A percentile compares a stretch with the other conserved stretches of the same genome.
Evolutionary conservation across 2,329 filamentous ascomycete species (phyloP).

Genomic region (Verticillium albo-atrum): DNA sequence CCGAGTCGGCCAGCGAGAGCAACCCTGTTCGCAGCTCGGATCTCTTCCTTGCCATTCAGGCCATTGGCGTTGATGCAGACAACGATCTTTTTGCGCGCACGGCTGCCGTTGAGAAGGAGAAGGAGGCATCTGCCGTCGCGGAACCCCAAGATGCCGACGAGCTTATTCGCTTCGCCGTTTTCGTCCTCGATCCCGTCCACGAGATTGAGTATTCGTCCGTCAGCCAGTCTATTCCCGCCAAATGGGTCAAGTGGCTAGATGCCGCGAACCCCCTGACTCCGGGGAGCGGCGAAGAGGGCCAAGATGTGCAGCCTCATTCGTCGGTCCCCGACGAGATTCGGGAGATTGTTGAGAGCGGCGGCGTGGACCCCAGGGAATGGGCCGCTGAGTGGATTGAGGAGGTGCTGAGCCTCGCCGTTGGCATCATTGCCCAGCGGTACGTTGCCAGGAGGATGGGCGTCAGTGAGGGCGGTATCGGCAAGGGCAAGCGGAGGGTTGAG

Average conservation of each 20-base stretch:
- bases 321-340: constrained; percentile 75
- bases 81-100: constrained; percentile 63
- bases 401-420: constrained; percentile 69
- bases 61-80: constrained; percentile 63
- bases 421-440: constrained; percentile 89
- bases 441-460: constrained; percentile 95
- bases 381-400: constrained; percentile 97
- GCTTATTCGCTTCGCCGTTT: constrained; percentile 69
- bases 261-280: constrained; percentile 57
- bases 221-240: constrained; percentile 76
- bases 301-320: constrained; percentile 15
- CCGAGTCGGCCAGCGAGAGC: constrained; percentile 71
- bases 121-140: constrained; percentile 47
- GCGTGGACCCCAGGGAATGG: constrained; percentile 93
- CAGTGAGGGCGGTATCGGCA: constrained; percentile 67
- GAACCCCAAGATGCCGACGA: constrained; percentile 53
- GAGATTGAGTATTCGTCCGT: constrained; percentile 80
- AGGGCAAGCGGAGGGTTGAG: constrained; percentile 57
- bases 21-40: constrained; percentile 92
- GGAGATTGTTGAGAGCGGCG: constrained; percentile 71
- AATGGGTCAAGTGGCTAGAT: constrained; percentile 92
- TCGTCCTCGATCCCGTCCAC: constrained; percentile 84
- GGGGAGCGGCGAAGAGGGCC: constrained; percentile 39
- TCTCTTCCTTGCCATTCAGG: constrained; percentile 93
- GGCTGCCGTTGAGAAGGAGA: constrained; percentile 48